Base-by-base conservation (phyloP, 1,139 yeast species). In the Hanseniaspora sp. region DNA sequence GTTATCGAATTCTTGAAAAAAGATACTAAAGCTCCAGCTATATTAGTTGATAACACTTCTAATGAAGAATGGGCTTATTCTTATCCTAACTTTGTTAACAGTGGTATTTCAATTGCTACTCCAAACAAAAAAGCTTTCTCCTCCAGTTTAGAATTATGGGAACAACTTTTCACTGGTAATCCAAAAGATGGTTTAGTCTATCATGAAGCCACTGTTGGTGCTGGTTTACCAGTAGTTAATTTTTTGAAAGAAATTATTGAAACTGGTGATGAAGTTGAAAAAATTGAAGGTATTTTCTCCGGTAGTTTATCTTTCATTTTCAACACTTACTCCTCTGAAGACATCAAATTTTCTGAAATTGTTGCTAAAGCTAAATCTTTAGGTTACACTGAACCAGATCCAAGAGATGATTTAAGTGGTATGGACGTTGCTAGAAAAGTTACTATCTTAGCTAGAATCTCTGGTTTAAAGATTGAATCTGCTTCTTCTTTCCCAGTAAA, bases 131-230 rank as follows among this genome's bases (percentile, higher is more conserved):
- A 92, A 75, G 98, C 95, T 0, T 92, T 92, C 64, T 88, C 97
- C n/a, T 77, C 92, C 43, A 83, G 80, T 55, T 71, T 85, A 59
- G 69, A 74, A 18, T 71, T 80, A 15, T 92, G 97, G 96, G 78
- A 85, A 57, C 75, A 78, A 55, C 80, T 94, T 56, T 87, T 86
- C 64, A 68, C 72, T 42, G 71, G 68, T 55, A 73, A 80, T 42
- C 74, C 75, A 48, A 68, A 74, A 12, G 66, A 69, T 43, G 95
- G 95, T 40, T 75, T 90, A 59, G 95, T 88, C 46, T 90, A 87
- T 74, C 98, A 92, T 66, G 98, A 94, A 74, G 95, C 97, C 53
- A 86, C 97, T n/a, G 98, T 92, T 56, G 98, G 97, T 65, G 98
- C 98, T 43, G 99, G 97, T 55, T 77, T 94, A 67, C 99, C 99